A percentile compares a stretch with the other conserved stretches of the same genome.
Conservation (phyloP, 176 grass and related monocot genomes). For the Phyllostachys edulis region DNA sequence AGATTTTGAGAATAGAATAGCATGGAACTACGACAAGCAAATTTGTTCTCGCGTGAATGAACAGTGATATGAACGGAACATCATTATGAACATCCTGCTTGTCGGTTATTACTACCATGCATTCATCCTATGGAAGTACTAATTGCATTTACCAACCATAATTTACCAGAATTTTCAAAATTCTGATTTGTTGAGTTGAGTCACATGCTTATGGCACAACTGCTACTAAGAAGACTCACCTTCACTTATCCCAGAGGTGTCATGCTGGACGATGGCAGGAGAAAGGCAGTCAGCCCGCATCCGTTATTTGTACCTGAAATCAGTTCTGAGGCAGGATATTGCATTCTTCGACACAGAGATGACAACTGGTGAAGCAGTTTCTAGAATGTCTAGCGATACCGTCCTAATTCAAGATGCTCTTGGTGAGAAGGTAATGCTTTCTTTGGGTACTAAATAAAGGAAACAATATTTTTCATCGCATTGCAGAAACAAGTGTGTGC, state of each 20-base stretch:
- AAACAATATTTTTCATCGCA: constrained; percentile 3
- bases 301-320: constrained; percentile 52
- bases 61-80: neutral
- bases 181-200: neutral
- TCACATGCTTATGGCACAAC: neutral
- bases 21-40: neutral
- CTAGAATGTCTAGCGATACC: constrained; percentile 53
- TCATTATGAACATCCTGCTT: neutral
- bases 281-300: constrained; percentile 55
- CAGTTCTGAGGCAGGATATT: constrained; percentile 56
- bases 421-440: constrained; percentile 57
- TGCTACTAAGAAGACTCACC: neutral
- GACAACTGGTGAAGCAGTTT: constrained; percentile 55
- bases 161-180: neutral
- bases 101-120: neutral
- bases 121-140: constrained; percentile 7
- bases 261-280: constrained; percentile 61
- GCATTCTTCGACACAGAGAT: constrained; percentile 61
- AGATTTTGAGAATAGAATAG: neutral
- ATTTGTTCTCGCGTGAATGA: neutral
- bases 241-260: constrained; percentile 46
- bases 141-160: neutral
- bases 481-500: neutral
- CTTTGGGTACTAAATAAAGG: neutral
- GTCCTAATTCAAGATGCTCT: constrained; percentile 55